Base-by-base conservation (phyloP, 176 grass and related monocot species). In the Triticum turgidum region DNA sequence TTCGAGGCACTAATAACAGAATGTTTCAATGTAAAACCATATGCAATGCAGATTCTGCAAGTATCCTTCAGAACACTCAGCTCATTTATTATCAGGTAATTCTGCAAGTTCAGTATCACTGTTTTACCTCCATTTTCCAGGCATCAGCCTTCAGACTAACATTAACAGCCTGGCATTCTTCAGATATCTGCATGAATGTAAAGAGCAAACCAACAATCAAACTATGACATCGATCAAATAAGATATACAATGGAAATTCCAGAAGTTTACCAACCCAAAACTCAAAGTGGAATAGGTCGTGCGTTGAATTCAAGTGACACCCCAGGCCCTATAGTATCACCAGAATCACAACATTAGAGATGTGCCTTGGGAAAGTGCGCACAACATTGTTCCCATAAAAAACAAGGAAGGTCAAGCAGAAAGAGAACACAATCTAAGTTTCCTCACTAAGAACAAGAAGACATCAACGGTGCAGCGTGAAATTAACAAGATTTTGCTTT, bases 241-340 rank as follows among this genome's bases (percentile, higher is more conserved):
- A 35, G 6, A 32, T 70, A 72, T 56, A 35, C 29, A 45, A 74
- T 78, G 12, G 73, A 91, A 54, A 91, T 80, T 87, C 14, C 35
- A 88, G 80, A 88, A 81, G 85, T 88, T 93, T 87, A 96, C 97
- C 87, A 90, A 99, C 97, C 97, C 85, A 92, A 77, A 98, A 96
- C 80, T 96, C 94, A 91, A 90, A 98, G 84, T 88, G 88, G 88
- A 98, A 94, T 59, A 94, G 79, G 82, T 96, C 92, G 88, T 98
- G 97, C 5, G 82, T 96, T 71, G 97, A 89, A 65, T 83, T 93
- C 75, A 98, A 91, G 68, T 98, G 97, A 87, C 54, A 96, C 84
- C 87, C 86, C 83, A 98, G 70, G 87, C 97, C 97, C 97, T 96
- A 83, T 96, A 83, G 59, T 17, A 88, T 62, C 30, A 75, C 34